Evolutionary conservation across 352 stramenopile genomes (phyloP), one percentile per base, ranked within the genome.

Genomic region (Phytophthora citricola): DNA sequence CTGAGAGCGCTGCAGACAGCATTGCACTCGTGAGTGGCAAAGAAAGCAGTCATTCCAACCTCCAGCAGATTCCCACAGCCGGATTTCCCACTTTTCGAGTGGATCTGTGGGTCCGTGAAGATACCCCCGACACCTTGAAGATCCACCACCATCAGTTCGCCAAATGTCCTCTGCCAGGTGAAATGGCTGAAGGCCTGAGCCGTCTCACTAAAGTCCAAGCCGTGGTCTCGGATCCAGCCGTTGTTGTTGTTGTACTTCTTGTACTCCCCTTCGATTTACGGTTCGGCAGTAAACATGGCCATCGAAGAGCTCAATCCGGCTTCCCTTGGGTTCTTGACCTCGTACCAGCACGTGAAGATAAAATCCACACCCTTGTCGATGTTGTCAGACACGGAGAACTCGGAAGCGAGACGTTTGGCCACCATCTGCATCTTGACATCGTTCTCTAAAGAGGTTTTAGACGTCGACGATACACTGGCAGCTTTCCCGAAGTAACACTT

Each of bases 181-280:
- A 80, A 85, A 41, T 81, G 73, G 27, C 66, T 78, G 53, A 82
- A 85, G 0, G 73, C 76, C 49, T 82, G 75, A 15, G 75, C 71
- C 3, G 64, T 70, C 4, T 73, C 61, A 27, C 55, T 63, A 0
- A 59, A 43, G 22, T 58, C 41, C 31, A 56, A 27, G 0, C 54
- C 47, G 3, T 51, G 51, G 2, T 66, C 46, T n/a, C 41, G 40
- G 14, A 70, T 61, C 71, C 67, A 80, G 12, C 64, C 66, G 15
- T 76, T 81, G 40, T 76, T 83, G 60, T 74, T 81, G 63, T 81
- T 80, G 65, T 79, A 85, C 71, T 82, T 85, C 46, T 73, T 71
- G 71, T 79, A 85, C 26, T 69, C 43, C 7, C 73, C 73, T 6
- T 15, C 9, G 26, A 85, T 76, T 36, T 71, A 79, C 20, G 76